Percentiles rank a stretch among this genome's conserved stretches.
phyloP scores from a whole-genome alignment of 140 eudicot genomes.

The Oenanthe javanica region DNA sequence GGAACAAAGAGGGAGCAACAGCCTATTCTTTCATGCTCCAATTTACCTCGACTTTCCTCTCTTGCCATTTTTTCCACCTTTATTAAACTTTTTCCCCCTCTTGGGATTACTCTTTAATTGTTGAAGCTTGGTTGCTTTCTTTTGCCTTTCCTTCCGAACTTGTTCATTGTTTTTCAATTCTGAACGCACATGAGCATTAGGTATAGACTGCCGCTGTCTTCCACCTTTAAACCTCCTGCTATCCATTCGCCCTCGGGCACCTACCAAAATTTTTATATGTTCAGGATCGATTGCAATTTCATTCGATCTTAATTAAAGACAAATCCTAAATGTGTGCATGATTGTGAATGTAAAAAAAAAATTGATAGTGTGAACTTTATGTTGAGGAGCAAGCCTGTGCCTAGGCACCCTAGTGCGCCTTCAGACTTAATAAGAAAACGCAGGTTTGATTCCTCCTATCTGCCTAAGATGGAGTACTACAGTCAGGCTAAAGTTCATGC shows the following conservation, averaged over 20 bases:
- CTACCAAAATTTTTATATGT: conserved; percentile 12
- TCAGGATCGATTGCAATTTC: not conserved
- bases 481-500: not conserved
- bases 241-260: conserved; percentile 37
- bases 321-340: not conserved
- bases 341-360: not conserved
- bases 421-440: not conserved
- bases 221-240: conserved; percentile 54
- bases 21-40: not conserved
- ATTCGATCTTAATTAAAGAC: not conserved
- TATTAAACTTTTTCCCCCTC: conserved; percentile 40
- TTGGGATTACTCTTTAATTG: conserved; percentile 51
- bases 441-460: too few species aligned
- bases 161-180: conserved; percentile 82
- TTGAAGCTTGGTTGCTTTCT: conserved; percentile 55
- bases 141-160: conserved; percentile 84
- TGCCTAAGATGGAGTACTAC: not conserved
- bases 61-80: conserved; percentile 35
- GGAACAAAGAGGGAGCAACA: not conserved
- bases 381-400: not conserved
- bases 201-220: conserved; percentile 30
- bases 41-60: conserved; percentile 36
- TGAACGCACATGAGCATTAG: conserved; percentile 76
- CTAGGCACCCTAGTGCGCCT: not conserved
- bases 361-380: not conserved